These are phyloP conservation scores for Zanthoxylum bungeanum DNA, from an alignment of 345 rosid genomes.

Conservation along the genomic window DNA sequence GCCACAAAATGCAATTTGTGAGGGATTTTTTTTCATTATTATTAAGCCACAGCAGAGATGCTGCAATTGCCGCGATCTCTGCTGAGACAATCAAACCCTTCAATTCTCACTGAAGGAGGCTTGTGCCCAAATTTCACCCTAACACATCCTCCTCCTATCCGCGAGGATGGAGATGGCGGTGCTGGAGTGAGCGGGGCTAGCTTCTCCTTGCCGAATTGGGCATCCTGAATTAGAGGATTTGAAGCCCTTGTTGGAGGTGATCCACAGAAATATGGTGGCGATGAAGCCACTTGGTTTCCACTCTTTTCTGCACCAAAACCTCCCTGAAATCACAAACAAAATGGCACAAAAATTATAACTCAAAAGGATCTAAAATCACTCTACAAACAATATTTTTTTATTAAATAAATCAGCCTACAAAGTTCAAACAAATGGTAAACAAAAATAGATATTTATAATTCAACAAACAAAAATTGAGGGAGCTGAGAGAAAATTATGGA, in stretches of 20 bases:
- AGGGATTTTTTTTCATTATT: background rate
- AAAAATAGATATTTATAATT: background rate
- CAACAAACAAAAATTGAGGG: background rate
- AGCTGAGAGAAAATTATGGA: slow-evolving; percentile 7
- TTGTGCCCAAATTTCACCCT: slow-evolving; percentile 52
- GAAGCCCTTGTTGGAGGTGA: slow-evolving; percentile 73
- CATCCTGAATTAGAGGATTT: slow-evolving; percentile 70
- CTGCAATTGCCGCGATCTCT: slow-evolving; percentile 56
- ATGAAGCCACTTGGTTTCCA: slow-evolving; percentile 34
- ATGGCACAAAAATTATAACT: background rate
- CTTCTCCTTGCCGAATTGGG: slow-evolving; percentile 49
- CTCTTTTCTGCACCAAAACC: slow-evolving; percentile 33
- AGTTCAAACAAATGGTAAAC: background rate
- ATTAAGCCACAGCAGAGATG: slow-evolving; percentile 69
- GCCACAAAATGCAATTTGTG: background rate
- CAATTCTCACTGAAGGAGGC: slow-evolving; percentile 72
- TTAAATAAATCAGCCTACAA: background rate
- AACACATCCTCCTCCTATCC: slow-evolving; percentile 49
- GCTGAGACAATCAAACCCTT: slow-evolving; percentile 75
- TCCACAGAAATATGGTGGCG: slow-evolving; percentile 67
- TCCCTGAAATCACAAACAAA: slow-evolving; percentile 34
- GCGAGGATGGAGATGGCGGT: slow-evolving; percentile 37
- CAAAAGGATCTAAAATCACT: no score
- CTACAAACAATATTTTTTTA: no score
- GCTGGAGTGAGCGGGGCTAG: slow-evolving; percentile 13